These are phyloP conservation scores for Mimosa pudica DNA, from an alignment of 306 rosid species.

Conservation along the genomic window DNA sequence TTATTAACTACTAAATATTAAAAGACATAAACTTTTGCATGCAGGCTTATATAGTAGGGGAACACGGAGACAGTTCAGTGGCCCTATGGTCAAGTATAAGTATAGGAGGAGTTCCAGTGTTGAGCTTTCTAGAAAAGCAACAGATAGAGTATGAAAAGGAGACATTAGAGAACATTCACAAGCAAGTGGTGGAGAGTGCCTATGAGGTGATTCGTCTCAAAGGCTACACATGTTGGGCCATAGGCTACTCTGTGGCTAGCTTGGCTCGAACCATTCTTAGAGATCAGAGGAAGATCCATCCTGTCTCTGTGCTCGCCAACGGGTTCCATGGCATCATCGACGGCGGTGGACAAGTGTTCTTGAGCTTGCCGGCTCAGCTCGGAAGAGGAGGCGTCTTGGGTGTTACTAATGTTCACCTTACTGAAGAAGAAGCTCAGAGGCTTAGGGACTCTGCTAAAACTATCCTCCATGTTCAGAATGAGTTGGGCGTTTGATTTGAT, in stretches of 20 bases:
- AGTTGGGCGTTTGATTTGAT: slow-evolving; percentile 68
- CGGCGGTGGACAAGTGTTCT: slow-evolving; percentile 66
- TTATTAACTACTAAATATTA: too few species aligned
- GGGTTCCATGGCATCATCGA: slow-evolving; percentile 71
- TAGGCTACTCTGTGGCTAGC: slow-evolving; percentile 82
- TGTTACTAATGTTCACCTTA: slow-evolving; percentile 72
- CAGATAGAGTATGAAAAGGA: slow-evolving; percentile 72
- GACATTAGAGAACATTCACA: slow-evolving; percentile 76
- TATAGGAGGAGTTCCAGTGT: slow-evolving; percentile 80
- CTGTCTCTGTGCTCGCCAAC: slow-evolving; percentile 67
- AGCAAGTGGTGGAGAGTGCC: slow-evolving; percentile 61
- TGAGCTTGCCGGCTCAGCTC: slow-evolving; percentile 81
- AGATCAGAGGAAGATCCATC: slow-evolving; percentile 86
- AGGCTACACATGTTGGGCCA: slow-evolving; percentile 95
- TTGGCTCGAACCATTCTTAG: slow-evolving; percentile 66
- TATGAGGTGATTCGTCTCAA: slow-evolving; percentile 82
- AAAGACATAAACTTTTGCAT: slow-evolving; percentile 23
- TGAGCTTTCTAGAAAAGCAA: slow-evolving; percentile 72
- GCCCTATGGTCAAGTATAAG: slow-evolving; percentile 93
- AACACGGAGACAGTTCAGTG: slow-evolving; percentile 97
- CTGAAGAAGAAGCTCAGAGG: slow-evolving; percentile 56
- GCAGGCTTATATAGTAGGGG: slow-evolving; percentile 89
- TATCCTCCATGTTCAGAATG: slow-evolving; percentile 58
- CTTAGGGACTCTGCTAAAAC: slow-evolving; percentile 69
- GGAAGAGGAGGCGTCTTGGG: slow-evolving; percentile 82